phyloP scores from a whole-genome alignment of 345 rosid genomes.

The Cochlearia excelsa region DNA sequence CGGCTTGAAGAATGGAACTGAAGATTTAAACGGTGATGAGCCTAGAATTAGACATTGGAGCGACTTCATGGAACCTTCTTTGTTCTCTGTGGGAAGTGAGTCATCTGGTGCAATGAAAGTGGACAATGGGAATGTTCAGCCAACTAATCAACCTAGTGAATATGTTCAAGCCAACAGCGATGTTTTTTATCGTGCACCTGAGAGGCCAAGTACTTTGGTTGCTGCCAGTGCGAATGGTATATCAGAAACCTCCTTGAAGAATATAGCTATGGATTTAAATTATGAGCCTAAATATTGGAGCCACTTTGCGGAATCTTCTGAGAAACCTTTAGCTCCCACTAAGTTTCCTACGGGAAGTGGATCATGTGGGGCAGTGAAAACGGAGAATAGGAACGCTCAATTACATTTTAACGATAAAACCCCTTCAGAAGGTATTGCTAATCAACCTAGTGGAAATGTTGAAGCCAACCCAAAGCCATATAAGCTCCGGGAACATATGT shows the following conservation, averaged over 20 bases:
- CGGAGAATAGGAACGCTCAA: constrained; percentile 15
- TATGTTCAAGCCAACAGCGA: constrained; percentile 10
- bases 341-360: constrained; percentile 23
- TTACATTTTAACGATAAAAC: constrained; percentile 9
- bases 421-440: constrained; percentile 11
- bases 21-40: constrained; percentile 28
- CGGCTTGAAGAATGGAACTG: constrained; percentile 36
- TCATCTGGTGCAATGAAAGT: too few species aligned
- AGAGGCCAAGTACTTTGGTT: background rate
- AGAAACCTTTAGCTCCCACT: constrained; percentile 28
- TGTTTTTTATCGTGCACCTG: constrained; percentile 34
- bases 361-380: background rate
- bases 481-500: constrained; percentile 13
- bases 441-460: constrained; percentile 32
- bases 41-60: background rate
- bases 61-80: too few species aligned
- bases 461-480: constrained; percentile 14
- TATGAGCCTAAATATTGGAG: background rate
- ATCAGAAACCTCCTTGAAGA: constrained; percentile 30
- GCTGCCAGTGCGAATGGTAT: background rate
- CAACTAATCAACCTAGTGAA: too few species aligned
- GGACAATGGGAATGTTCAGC: too few species aligned
- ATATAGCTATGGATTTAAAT: constrained; percentile 34
- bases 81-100: too few species aligned
- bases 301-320: constrained; percentile 39